Base-by-base conservation (phyloP, 352 stramenopile genomes). In the Phytopythium ostracodes region DNA sequence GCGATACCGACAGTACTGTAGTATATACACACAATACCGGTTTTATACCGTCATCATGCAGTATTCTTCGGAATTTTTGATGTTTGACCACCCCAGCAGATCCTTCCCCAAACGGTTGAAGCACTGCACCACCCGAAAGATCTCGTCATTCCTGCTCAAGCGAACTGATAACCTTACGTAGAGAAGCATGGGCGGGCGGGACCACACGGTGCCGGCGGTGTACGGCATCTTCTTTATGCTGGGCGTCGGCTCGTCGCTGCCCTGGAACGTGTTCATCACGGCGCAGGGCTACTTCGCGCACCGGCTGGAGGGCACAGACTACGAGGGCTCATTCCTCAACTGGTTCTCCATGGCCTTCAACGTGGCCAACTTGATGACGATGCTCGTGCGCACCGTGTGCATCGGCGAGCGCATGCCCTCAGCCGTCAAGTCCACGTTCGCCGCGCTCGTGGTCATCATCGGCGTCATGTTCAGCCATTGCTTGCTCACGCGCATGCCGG, bases 251-350 rank as follows among this genome's bases (percentile, higher is more conserved):
- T 85, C 79, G 15, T 85, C 81, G 27, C 75, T 95, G 44, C 84
- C 87, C 46, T 95, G 83, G 84, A 95, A 95, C 51, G 84, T 94
- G 24, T 95, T 95, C 63, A 89, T 95, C 68, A 95, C 84, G 4
- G 87, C 82, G 22, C 79, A 92, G 62, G 66, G 75, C 52, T 95
- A 94, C 74, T 95, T 95, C 64, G 69, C 79, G 27, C 58, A 75
- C 46, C 84, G 87, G 1, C 69, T 95, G 38, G 63, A 62, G 2
- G 56, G 75, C 22, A 94, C 84, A 14, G 65, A 73, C 43, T 91
- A 91, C 50, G 80, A 91, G 58, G 79, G 84, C 40, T 88, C 79
- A 44, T 95, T 95, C 63, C 76, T 94, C 24, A 93, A 90, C 63
- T 95, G 84, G 84, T 95, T 95, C 66, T 87, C 75, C 47, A 91